phyloP scores from a whole-genome alignment of 164 flowering plant genomes.

The Nymphaea thermarum region DNA sequence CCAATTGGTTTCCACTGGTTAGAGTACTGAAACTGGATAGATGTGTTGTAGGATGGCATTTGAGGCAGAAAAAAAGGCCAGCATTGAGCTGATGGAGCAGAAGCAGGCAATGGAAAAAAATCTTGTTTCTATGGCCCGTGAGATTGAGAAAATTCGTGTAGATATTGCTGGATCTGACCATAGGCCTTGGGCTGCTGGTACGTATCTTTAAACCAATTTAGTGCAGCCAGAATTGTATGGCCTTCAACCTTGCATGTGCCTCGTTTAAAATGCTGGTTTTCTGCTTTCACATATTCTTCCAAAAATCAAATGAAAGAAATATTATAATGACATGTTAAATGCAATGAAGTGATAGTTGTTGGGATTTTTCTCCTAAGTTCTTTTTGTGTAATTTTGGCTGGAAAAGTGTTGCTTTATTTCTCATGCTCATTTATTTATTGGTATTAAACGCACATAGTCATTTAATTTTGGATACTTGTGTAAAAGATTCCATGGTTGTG shows the following conservation, averaged over 20 bases:
- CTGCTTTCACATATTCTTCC: background rate
- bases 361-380: no score
- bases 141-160: constrained; percentile 82
- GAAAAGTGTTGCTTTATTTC: no score
- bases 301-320: background rate
- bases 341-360: no score
- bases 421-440: no score
- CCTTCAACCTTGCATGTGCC: background rate
- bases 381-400: no score
- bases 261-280: background rate
- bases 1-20: background rate
- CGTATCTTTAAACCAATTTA: background rate
- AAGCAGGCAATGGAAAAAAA: constrained; percentile 86
- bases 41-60: constrained; percentile 41
- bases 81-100: constrained; percentile 71
- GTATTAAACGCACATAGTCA: no score
- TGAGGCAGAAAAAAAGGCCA: constrained; percentile 84
- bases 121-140: constrained; percentile 86
- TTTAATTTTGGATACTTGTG: no score
- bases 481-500: no score
- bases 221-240: background rate
- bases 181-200: constrained; percentile 77
- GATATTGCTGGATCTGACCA: constrained; percentile 47
- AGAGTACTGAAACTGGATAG: background rate
- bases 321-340: background rate